Evolutionary conservation across 2,329 filamentous ascomycete species (phyloP).

Genomic region (Trichophyton mentagrophytes): DNA sequence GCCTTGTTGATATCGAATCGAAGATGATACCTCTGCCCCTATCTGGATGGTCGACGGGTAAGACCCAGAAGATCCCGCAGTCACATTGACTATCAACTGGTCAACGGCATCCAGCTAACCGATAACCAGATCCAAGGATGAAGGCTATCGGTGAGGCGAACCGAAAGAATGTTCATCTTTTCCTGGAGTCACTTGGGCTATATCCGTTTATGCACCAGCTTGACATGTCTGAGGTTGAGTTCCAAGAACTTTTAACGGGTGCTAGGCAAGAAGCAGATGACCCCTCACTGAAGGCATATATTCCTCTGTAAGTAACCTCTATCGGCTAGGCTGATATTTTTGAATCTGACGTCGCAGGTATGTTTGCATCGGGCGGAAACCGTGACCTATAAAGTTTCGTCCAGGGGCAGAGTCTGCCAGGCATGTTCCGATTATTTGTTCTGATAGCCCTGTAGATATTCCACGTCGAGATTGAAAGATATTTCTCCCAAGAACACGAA

Average conservation of each 20-base stretch:
- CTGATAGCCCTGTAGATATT: neutral
- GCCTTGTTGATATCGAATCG: slow-evolving; percentile 56
- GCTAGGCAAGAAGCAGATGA: slow-evolving; percentile 29
- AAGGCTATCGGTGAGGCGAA: slow-evolving; percentile 32
- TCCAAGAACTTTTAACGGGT: slow-evolving; percentile 25
- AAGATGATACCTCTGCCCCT: slow-evolving; percentile 55
- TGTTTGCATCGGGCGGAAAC: slow-evolving; percentile 32
- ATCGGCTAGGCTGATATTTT: neutral
- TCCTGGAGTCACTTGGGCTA: slow-evolving; percentile 31
- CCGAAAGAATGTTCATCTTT: slow-evolving; percentile 24
- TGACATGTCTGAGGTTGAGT: slow-evolving; percentile 29
- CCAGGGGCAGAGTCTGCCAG: neutral
- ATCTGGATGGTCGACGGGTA: slow-evolving; percentile 57
- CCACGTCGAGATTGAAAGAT: neutral
- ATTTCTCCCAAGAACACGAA: neutral
- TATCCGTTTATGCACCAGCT: slow-evolving; percentile 34
- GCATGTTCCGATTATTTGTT: no score
- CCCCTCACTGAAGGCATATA: slow-evolving; percentile 31
- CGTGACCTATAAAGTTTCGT: slow-evolving; percentile 5
- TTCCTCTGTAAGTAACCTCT: slow-evolving; percentile 29
- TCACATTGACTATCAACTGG: neutral
- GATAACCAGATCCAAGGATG: slow-evolving; percentile 28
- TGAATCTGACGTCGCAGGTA: slow-evolving; percentile 24
- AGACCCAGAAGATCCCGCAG: slow-evolving; percentile 14
- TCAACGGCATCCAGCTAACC: slow-evolving; percentile 14